Evolutionary conservation across 805 yeast species (phyloP).

Genomic region (Torulaspora indica): DNA sequence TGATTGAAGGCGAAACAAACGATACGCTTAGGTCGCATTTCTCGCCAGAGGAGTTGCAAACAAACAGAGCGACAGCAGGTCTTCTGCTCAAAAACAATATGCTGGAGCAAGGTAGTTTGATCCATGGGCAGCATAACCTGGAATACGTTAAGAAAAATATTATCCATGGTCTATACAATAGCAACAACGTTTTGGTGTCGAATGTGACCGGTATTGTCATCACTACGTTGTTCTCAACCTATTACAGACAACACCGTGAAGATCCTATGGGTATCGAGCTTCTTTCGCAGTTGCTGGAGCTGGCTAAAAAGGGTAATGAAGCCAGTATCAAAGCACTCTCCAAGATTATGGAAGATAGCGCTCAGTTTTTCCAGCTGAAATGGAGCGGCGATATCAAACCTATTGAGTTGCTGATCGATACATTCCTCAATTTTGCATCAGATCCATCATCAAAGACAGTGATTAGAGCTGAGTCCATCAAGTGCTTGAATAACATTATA

Average conservation of each 20-base stretch:
- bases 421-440: constrained; percentile 52
- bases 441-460: constrained; percentile 36
- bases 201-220: constrained; percentile 89
- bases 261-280: constrained; percentile 54
- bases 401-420: constrained; percentile 59
- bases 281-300: constrained; percentile 60
- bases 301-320: constrained; percentile 48
- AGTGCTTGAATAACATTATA: constrained; percentile 72
- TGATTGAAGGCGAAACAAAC: constrained; percentile 49
- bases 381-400: constrained; percentile 57
- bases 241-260: constrained; percentile 35
- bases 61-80: constrained; percentile 79
- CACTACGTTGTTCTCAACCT: constrained; percentile 66
- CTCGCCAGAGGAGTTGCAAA: constrained; percentile 23
- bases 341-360: constrained; percentile 88
- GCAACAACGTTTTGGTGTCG: constrained; percentile 48
- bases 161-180: constrained; percentile 38
- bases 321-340: constrained; percentile 62
- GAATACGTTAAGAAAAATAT: constrained; percentile 44
- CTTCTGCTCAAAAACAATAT: constrained; percentile 73
- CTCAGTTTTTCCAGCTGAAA: constrained; percentile 57
- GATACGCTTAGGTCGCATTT: constrained; percentile 38
- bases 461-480: constrained; percentile 58
- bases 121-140: constrained; percentile 32
- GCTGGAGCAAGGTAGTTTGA: constrained; percentile 39